Conservation (phyloP, 1,284 basidiomycete species). For the Heterobasidion occidentale region DNA sequence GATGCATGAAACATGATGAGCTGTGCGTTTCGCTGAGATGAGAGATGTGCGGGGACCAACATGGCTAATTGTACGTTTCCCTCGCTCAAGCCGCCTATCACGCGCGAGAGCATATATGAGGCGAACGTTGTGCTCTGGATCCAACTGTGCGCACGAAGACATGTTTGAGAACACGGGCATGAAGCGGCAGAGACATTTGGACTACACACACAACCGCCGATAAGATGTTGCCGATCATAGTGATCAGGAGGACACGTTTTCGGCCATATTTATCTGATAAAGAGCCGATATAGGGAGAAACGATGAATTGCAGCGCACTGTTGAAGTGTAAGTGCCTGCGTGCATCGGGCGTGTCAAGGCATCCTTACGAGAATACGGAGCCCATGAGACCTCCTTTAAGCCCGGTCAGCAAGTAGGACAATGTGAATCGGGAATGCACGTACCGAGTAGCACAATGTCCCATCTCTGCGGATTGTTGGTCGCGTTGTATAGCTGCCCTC, state of each 20-base stretch:
- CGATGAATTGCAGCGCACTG: conserved; percentile 80
- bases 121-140: conserved; percentile 81
- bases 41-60: conserved; percentile 30
- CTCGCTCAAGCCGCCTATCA: conserved; percentile 86
- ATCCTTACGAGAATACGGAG: conserved; percentile 77
- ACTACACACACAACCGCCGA: conserved; percentile 71
- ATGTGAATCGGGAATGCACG: conserved; percentile 9
- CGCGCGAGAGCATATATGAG: conserved; percentile 80
- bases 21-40: conserved; percentile 1
- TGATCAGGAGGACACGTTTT: conserved; percentile 69
- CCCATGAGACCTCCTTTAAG: conserved; percentile 76
- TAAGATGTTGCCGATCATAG: conserved; percentile 88
- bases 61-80: conserved; percentile 81
- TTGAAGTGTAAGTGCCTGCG: conserved; percentile 1
- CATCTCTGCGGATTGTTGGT: conserved; percentile 60
- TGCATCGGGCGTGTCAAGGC: neutral
- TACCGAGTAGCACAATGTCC: conserved; percentile 78
- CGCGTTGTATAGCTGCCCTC: conserved; percentile 54
- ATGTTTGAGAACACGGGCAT: neutral
- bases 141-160: conserved; percentile 47
- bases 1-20: neutral
- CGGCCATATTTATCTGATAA: conserved; percentile 84
- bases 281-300: conserved; percentile 78
- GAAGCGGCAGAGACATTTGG: neutral
- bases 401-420: conserved; percentile 6